Evolutionary conservation across 2,329 filamentous ascomycete genomes (phyloP), one percentile per base, ranked within the genome.

Genomic region (Beauveria medogensis): DNA sequence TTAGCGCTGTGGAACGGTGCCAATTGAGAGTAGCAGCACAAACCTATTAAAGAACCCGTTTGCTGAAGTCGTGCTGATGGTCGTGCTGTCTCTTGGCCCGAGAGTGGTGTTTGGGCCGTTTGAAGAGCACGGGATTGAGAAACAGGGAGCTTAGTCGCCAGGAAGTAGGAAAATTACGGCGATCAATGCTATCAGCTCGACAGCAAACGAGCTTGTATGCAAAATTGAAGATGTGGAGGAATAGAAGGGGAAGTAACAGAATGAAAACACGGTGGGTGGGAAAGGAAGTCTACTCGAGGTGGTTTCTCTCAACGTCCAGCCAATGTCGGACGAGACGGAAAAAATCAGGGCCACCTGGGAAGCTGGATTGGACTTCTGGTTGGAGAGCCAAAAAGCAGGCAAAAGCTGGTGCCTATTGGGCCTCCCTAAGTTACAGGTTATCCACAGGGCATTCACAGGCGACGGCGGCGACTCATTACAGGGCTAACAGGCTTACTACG

Each of bases 11-110:
- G 30, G 8, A 5, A 55, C 8, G 18, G 20, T 9, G 51, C 6
- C 44, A 53, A 53, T 50, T 30, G 40, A n/a, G 14, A 12, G 9
- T 2, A 20, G 40, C 26, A 16, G 24, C 3, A 69, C 68, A 65
- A 67, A 71, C 70, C 70, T 71, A 71, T 68, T 65, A 70, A 67
- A 68, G 67, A 66, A 70, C 62, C 67, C 68, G 64, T 67, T 57
- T 59, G 57, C 57, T 54, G 20, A 54, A 47, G 57, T 59, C 57
- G 48, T 53, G 18, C 22, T 37, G 7, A 40, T 46, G 28, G 50
- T 46, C 47, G 47, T 44, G 37, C n/a, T 46, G 47, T n/a, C 57
- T 59, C 40, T 10, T 26, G 43, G 50, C 57, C 26, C 18, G 28
- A 26, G 37, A 7, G n/a, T 51, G 44, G 46, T 56, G 46, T 52